These are phyloP conservation scores for Blastobotrys niveus DNA, from an alignment of 1,139 yeast species.

Conservation along the genomic window DNA sequence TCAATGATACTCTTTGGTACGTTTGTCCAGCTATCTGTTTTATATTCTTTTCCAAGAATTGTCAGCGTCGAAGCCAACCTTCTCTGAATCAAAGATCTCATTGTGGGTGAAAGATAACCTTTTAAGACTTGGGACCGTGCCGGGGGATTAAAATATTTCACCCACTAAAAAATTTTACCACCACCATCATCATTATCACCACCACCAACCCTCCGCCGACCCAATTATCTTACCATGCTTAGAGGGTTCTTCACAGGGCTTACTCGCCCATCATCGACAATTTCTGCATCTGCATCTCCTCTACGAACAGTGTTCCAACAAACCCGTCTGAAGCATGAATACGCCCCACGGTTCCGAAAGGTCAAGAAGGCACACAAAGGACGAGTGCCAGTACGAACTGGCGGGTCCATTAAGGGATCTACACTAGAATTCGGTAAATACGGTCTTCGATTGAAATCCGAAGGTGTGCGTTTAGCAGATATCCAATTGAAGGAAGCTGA, in stretches of 20 bases:
- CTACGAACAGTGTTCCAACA: constrained; percentile 14
- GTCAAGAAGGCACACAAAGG: constrained; percentile 84
- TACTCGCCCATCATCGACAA: not conserved
- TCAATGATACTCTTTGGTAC: constrained; percentile 69
- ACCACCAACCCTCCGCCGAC: not conserved
- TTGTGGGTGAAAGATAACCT: not conserved
- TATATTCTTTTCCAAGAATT: constrained; percentile 49
- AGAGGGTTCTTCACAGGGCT: not conserved
- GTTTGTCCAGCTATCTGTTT: constrained; percentile 78
- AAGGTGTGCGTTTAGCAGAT: constrained; percentile 84
- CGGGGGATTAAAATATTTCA: not conserved
- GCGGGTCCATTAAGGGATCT: constrained; percentile 90
- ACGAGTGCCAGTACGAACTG: constrained; percentile 87
- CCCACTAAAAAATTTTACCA: not conserved
- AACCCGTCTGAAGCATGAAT: constrained; percentile 68
- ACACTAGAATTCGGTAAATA: constrained; percentile 72
- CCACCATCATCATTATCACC: not conserved
- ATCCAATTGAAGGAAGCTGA: constrained; percentile 90
- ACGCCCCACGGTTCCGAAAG: constrained; percentile 62
- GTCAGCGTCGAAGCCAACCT: constrained; percentile 4
- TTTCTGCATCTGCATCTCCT: not conserved
- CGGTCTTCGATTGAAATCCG: constrained; percentile 82
- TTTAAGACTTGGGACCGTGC: not conserved
- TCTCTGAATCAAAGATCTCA: constrained; percentile 4
- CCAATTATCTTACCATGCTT: too few species aligned